Evolutionary conservation across 2,329 filamentous ascomycete genomes (phyloP), one percentile per base, ranked within the genome.

Genomic region (Apiospora phragmitis): DNA sequence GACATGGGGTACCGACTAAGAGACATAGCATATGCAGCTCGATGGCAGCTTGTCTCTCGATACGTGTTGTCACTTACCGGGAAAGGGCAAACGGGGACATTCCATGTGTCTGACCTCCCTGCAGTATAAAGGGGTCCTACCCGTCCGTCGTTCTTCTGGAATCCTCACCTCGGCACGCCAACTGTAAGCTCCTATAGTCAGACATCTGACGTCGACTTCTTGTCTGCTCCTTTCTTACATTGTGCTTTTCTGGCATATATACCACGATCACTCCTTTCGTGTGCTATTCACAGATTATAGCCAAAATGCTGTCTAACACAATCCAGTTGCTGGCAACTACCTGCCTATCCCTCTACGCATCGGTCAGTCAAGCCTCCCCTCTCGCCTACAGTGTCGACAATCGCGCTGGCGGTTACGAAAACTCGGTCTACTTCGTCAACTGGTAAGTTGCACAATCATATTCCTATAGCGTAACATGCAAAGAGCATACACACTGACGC

Each of bases 341-440:
- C 26, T 70, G 43, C 70, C 74, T 18, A 43, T 73, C 26, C 67
- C 77, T 67, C 4, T 67, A 47, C 26, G n/a, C 65, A 29, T 67
- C 65, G 16, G 42, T 67, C 21, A 45, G 32, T 41, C 42, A 35
- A 21, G 45, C 59, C 43, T 65, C 68, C 35, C 38, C 47, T 24
- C 21, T 29, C 26, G 24, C 26, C 29, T 26, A 41, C 45, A 26
- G n/a, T n/a, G 26, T 68, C 67, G 43, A 74, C 26, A 68, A 77
- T 70, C 73, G 75, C 16, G 76, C 76, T 70, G 45, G 77, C 14
- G 74, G 76, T 7, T 84, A 83, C 71, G 81, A 83, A 71, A 86
- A 86, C 73, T 77, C 83, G 2, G 84, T 83, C 12, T 86, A 85
- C 73, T 85, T 85, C 70, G 82, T 81, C 65, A 88, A 87, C 80